These are phyloP conservation scores for Cladophialophora immunda DNA, from an alignment of 2,329 filamentous ascomycete species.

Conservation along the genomic window DNA sequence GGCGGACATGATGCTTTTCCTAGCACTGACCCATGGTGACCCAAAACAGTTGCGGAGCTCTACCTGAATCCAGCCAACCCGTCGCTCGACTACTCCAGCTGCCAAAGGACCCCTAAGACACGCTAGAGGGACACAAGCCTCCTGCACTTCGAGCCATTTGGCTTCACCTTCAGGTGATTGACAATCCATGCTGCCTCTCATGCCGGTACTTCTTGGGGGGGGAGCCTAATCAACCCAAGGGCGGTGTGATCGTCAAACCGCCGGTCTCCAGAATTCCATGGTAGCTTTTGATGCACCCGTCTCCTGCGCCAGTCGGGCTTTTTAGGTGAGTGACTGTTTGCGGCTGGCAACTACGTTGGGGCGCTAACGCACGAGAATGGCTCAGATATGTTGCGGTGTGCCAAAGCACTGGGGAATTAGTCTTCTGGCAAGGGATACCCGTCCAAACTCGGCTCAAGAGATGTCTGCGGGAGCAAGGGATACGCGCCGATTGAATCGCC, in stretches of 20 bases:
- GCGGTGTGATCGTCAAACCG: background rate
- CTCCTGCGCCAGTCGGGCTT: background rate
- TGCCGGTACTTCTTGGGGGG: conserved; percentile 15
- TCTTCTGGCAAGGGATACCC: background rate
- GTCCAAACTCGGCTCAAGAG: background rate
- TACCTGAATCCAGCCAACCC: background rate
- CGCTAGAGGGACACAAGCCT: background rate
- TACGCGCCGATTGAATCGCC: background rate
- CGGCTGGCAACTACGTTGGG: background rate
- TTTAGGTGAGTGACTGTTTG: background rate
- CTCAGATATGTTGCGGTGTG: background rate
- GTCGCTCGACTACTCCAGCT: background rate
- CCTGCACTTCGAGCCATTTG: conserved; percentile 8
- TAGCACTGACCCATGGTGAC: too few species aligned
- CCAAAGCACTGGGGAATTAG: background rate
- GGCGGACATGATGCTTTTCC: background rate
- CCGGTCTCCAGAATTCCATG: background rate
- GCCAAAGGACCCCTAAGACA: background rate
- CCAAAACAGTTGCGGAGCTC: conserved; percentile 2
- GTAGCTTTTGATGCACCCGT: background rate
- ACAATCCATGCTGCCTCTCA: conserved; percentile 7
- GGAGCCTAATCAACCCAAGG: background rate
- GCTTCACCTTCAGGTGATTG: conserved; percentile 12
- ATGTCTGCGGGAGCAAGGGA: background rate
- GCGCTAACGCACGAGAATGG: background rate